Evolutionary conservation across 495 filamentous ascomycete species (phyloP).

Genomic region (Baudoinia panamericana): DNA sequence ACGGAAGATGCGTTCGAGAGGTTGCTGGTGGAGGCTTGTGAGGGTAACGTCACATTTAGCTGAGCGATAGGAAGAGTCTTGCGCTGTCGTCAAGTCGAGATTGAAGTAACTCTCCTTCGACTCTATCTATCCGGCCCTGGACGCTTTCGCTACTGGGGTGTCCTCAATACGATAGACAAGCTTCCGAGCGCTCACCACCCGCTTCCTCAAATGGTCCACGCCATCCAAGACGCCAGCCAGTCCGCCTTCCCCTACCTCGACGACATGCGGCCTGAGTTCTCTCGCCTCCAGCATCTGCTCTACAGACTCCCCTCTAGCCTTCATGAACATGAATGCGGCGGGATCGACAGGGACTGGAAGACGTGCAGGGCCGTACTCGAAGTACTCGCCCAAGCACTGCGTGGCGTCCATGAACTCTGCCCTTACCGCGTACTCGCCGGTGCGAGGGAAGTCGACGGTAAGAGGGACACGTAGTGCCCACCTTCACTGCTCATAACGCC

Average conservation of each 20-base stretch:
- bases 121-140: too few species aligned
- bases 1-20: too few species aligned
- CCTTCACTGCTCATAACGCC: conserved; percentile 21
- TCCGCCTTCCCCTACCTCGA: conserved; percentile 33
- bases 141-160: too few species aligned
- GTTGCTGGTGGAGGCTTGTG: too few species aligned
- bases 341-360: conserved; percentile 7
- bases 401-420: conserved; percentile 21
- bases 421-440: conserved; percentile 25
- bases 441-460: conserved; percentile 19
- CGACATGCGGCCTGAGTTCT: conserved; percentile 38
- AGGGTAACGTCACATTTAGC: too few species aligned
- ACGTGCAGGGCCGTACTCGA: conserved; percentile 2
- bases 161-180: conserved; percentile 31
- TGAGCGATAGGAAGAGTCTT: too few species aligned
- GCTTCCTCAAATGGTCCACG: conserved; percentile 35
- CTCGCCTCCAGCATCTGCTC: conserved; percentile 36
- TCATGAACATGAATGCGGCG: conserved; percentile 31
- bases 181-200: conserved; percentile 44
- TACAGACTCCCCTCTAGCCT: conserved; percentile 25
- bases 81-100: too few species aligned
- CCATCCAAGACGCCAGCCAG: conserved; percentile 40
- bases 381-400: conserved; percentile 19
- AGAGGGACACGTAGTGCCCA: conserved; percentile 12
- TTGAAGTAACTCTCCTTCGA: too few species aligned